Conservation (phyloP, 1,139 yeast species). For the Debaryomycetaceae sp. region DNA sequence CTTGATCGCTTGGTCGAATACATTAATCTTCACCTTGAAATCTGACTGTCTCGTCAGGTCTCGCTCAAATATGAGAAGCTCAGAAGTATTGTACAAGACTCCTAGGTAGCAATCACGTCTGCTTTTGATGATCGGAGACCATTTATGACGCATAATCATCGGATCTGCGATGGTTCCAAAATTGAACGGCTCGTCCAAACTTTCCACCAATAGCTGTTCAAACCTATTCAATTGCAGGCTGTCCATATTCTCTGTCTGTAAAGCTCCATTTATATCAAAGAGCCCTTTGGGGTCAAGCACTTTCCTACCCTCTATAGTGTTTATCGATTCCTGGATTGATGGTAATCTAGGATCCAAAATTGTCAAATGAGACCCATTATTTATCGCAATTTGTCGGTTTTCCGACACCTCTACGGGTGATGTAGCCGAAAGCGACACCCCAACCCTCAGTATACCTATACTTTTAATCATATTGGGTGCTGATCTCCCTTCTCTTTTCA, state of each 20-base stretch:
- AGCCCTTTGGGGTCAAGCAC: constrained; percentile 27
- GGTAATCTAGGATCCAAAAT: constrained; percentile 42
- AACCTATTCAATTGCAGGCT: constrained; percentile 29
- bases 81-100: constrained; percentile 38
- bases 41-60: constrained; percentile 18
- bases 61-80: constrained; percentile 31
- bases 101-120: constrained; percentile 31
- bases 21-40: constrained; percentile 22
- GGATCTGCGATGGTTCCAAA: constrained; percentile 33
- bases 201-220: constrained; percentile 21
- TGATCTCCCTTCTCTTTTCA: background rate
- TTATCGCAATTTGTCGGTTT: constrained; percentile 37
- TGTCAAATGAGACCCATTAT: constrained; percentile 30
- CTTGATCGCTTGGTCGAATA: constrained; percentile 24
- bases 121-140: constrained; percentile 26
- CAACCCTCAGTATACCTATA: constrained; percentile 20
- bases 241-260: constrained; percentile 27
- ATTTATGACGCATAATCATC: constrained; percentile 31
- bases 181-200: constrained; percentile 27
- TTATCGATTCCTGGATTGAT: constrained; percentile 26
- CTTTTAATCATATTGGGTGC: constrained; percentile 14
- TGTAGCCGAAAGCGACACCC: constrained; percentile 16
- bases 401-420: constrained; percentile 39
- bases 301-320: constrained; percentile 10
- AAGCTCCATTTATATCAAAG: constrained; percentile 23